A percentile compares a stretch with the other conserved stretches of the same genome.
Evolutionary conservation across 495 filamentous ascomycete species (phyloP).

Genomic region (Podospora comata): DNA sequence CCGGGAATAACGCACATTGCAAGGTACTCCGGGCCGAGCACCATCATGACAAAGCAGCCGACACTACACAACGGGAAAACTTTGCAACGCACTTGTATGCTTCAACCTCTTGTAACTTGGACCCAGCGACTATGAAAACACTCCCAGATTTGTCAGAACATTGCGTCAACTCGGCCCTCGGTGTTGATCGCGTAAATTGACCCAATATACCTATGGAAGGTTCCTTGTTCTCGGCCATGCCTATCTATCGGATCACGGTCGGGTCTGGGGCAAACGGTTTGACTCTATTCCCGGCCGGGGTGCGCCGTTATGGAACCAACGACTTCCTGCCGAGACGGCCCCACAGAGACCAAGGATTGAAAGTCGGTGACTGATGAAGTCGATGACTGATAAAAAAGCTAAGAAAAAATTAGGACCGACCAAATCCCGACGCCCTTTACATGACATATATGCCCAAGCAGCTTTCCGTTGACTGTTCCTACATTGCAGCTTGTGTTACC

Average conservation of each 20-base stretch:
- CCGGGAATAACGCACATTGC: not conserved
- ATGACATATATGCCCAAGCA: not conserved
- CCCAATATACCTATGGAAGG: not conserved
- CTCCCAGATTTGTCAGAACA: not conserved
- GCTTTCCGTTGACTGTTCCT: not conserved
- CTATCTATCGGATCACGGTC: not conserved
- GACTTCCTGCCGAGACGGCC: not conserved
- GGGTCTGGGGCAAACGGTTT: not conserved
- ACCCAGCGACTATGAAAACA: not conserved
- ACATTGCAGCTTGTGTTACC: not conserved
- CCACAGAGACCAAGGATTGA: not conserved
- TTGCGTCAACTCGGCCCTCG: not conserved
- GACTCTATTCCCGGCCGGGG: not conserved
- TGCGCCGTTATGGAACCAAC: not conserved
- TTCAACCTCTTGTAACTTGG: not conserved
- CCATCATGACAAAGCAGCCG: not conserved
- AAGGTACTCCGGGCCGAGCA: not conserved
- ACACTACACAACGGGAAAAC: not conserved
- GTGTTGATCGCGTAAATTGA: not conserved
- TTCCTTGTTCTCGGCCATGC: not conserved
- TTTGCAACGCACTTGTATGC: not conserved
- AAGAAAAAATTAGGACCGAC: not conserved
- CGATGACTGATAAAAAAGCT: not conserved
- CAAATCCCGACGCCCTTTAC: not conserved
- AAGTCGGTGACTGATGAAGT: not conserved